A percentile compares a stretch with the other conserved stretches of the same genome.
These are phyloP conservation scores for Chalciporus sphaerocephalus DNA, from an alignment of 768 basidiomycete species.

Conservation along the genomic window DNA sequence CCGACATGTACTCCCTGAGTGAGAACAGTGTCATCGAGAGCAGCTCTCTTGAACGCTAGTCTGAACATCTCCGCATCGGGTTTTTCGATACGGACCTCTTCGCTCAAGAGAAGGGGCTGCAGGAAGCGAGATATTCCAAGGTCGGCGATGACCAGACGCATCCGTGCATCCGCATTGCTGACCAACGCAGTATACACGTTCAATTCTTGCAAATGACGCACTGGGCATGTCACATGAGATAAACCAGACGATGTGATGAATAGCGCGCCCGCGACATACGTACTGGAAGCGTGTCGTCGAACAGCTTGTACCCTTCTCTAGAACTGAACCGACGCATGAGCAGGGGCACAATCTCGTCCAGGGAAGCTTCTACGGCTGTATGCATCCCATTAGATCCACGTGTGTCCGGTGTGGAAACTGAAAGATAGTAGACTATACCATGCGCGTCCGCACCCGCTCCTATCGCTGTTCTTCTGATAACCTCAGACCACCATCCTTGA, in stretches of 20 bases:
- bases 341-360: constrained; percentile 52
- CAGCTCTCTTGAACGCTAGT: constrained; percentile 31
- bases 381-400: constrained; percentile 15
- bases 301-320: constrained; percentile 61
- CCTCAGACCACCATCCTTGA: constrained; percentile 71
- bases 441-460: constrained; percentile 65
- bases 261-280: constrained; percentile 22
- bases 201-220: constrained; percentile 42
- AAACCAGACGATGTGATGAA: background rate
- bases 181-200: constrained; percentile 54
- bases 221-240: constrained; percentile 28
- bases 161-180: constrained; percentile 70
- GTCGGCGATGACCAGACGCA: constrained; percentile 64
- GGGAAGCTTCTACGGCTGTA: constrained; percentile 50
- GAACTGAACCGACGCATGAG: constrained; percentile 71
- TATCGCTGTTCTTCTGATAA: constrained; percentile 67
- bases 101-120: constrained; percentile 61
- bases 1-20: constrained; percentile 65
- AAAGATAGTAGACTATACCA: constrained; percentile 43
- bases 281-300: constrained; percentile 51
- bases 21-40: background rate
- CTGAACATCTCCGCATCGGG: constrained; percentile 57
- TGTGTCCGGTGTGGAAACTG: constrained; percentile 18
- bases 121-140: constrained; percentile 50
- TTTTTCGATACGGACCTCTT: constrained; percentile 66